Base-by-base conservation (phyloP, 1,139 yeast genomes). In the Suhomyces guaymorum region DNA sequence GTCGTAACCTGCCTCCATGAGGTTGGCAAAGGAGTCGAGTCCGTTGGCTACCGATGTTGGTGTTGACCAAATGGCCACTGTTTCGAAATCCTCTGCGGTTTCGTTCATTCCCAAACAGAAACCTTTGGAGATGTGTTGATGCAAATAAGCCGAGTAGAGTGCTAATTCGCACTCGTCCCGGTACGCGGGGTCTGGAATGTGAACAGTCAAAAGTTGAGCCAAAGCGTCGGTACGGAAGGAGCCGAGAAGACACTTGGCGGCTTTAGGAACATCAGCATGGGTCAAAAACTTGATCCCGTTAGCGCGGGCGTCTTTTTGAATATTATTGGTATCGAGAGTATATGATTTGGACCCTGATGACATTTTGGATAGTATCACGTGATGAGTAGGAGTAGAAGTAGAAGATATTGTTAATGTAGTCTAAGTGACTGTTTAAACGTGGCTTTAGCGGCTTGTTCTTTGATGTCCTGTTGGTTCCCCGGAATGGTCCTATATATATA, bases 31-130 rank as follows among this genome's bases (percentile, higher is more conserved):
- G 30, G 73, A 66, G 34, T 64, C 63, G 35, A 76, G 66, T 1
- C 82, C 76, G 17, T 54, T 55, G 4, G 51, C 58, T 7, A 50
- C 52, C 6, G 73, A 66, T n/a, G 56, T 71, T 4, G 86, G 86
- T 11, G 69, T 65, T 28, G 80, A 65, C 85, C 86, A 80, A 24
- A 79, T 56, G 7, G 82, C 76, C 17, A 80, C 82, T 4, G 83
- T 78, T 54, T 80, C 85, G 53, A 75, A 80, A 9, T 63, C 66
- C 8, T 69, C 70, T 4, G 64, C 63, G 4, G 54, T 42, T 37
- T 70, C 76, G 34, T 65, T 65, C 28, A 68, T 56, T 1, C 77
- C 84, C 22, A 78, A 53, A 15, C 73, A 80, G 12, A 77, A 42
- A 1, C 87, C 87, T 37, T 75, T 70, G 41, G 68, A 52, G 28